phyloP scores from a whole-genome alignment of 192 early-diverging fungal species.

The Coemansia sp. region DNA sequence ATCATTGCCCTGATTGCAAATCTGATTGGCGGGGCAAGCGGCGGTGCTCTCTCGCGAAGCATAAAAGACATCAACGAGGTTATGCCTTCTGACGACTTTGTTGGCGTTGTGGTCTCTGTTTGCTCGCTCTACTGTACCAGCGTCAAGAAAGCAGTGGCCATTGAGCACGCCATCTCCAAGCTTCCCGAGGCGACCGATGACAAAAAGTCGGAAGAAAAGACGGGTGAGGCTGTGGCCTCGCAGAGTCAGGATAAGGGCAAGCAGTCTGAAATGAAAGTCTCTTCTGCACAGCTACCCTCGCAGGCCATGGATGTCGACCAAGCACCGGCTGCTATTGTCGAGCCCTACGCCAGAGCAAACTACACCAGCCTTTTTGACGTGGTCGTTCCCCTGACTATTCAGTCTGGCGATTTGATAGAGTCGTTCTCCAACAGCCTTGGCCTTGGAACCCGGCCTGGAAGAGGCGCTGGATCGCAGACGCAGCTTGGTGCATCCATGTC shows the following conservation, averaged over 20 bases:
- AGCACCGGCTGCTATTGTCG: neutral
- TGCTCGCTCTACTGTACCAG: constrained; percentile 23
- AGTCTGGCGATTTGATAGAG: constrained; percentile 50
- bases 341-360: constrained; percentile 34
- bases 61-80: constrained; percentile 33
- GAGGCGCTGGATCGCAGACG: constrained; percentile 2
- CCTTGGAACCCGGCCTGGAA: constrained; percentile 13
- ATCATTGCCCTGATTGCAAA: constrained; percentile 40
- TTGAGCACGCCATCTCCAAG: constrained; percentile 29
- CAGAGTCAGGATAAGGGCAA: constrained; percentile 17
- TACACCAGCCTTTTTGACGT: constrained; percentile 38
- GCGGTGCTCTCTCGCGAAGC: constrained; percentile 39
- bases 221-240: neutral
- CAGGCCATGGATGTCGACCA: constrained; percentile 47
- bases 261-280: constrained; percentile 13
- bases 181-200: constrained; percentile 24
- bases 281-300: neutral
- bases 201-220: constrained; percentile 20
- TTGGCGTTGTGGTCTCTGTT: constrained; percentile 16
- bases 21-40: constrained; percentile 39
- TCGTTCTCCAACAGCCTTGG: constrained; percentile 50
- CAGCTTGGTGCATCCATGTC: constrained; percentile 23
- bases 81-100: constrained; percentile 35
- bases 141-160: constrained; percentile 35
- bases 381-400: constrained; percentile 34